Evolutionary conservation across 2,329 filamentous ascomycete species (phyloP).

Genomic region (Ophioceras dolichostomum): DNA sequence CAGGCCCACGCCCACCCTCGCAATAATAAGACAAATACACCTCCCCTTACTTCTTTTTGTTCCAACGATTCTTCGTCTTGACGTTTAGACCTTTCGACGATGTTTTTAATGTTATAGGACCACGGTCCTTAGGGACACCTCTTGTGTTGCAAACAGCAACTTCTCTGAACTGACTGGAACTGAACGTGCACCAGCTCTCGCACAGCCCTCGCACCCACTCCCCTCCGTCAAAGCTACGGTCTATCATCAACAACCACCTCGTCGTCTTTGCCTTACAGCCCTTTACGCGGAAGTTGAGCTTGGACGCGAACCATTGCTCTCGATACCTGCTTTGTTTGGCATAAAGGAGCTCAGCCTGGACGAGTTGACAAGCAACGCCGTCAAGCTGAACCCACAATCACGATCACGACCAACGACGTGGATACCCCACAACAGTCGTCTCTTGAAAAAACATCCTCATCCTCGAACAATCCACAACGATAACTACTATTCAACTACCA

Average conservation of each 20-base stretch:
- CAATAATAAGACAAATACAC: not conserved
- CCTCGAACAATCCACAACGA: not conserved
- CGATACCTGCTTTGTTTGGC: no score
- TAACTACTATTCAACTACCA: no score
- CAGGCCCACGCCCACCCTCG: not conserved
- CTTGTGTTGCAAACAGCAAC: no score
- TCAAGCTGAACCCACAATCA: no score
- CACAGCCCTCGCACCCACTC: no score
- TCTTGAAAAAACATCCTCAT: not conserved
- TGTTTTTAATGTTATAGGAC: constrained; percentile 18
- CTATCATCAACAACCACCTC: no score
- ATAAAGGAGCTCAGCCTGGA: no score
- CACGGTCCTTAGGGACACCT: constrained; percentile 34
- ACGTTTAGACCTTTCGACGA: constrained; percentile 12
- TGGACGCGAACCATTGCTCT: no score
- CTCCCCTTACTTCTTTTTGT: not conserved
- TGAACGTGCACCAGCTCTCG: not conserved
- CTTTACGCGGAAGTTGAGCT: no score
- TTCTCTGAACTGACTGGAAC: no score
- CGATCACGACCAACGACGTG: not conserved
- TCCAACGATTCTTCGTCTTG: not conserved
- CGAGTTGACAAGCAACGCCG: not conserved
- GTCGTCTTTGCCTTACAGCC: no score
- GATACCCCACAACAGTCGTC: not conserved
- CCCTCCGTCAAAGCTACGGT: no score